These are phyloP conservation scores for Psilocybe sp. DNA, from an alignment of 768 basidiomycete species.

Conservation along the genomic window DNA sequence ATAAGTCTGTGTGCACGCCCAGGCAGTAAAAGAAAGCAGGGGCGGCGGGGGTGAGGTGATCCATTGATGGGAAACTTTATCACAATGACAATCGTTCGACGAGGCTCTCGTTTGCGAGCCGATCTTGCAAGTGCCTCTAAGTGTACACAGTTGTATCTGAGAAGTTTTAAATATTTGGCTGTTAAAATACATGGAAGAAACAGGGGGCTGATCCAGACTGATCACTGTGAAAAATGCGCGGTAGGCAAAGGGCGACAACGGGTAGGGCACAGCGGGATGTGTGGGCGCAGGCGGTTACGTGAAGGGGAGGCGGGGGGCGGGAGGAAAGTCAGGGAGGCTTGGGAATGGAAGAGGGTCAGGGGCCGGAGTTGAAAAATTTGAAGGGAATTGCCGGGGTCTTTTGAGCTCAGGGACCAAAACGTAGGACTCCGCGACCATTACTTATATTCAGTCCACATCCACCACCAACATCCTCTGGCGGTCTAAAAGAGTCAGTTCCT, in stretches of 20 bases:
- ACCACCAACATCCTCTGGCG: constrained; percentile 27
- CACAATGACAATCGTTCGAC: too few species aligned
- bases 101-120: too few species aligned
- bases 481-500: constrained; percentile 47
- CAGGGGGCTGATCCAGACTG: not conserved
- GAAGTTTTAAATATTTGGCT: not conserved
- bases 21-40: too few species aligned
- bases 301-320: not conserved
- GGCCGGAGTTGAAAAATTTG: constrained; percentile 51
- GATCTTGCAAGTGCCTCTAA: too few species aligned
- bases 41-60: too few species aligned
- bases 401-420: constrained; percentile 45
- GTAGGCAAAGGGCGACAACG: not conserved
- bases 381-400: constrained; percentile 44
- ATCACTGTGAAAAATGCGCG: not conserved
- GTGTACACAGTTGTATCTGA: not conserved
- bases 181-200: constrained; percentile 4
- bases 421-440: constrained; percentile 37
- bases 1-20: too few species aligned
- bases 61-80: too few species aligned
- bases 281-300: not conserved
- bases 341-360: constrained; percentile 17
- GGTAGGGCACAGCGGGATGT: not conserved
- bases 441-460: constrained; percentile 40
- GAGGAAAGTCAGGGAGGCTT: constrained; percentile 5